Evolutionary conservation across 441 rosid species (phyloP), one percentile per base, ranked within the genome.

Genomic region (Erodium texanum): DNA sequence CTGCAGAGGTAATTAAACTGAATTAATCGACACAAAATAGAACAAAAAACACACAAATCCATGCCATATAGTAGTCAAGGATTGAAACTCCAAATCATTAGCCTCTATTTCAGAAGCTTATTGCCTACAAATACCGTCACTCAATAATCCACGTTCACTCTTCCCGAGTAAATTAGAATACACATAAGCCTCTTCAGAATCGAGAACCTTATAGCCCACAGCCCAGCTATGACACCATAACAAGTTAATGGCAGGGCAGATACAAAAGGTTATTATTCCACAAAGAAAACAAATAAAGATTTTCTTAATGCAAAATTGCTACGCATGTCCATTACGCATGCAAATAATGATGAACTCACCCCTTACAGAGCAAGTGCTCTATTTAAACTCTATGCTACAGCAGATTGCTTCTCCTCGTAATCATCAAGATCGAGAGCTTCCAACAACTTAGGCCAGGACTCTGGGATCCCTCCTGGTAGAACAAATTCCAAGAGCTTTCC

Each of bases 361-460:
- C 68, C 50, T 43, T 75, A 76, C 76, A 59, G 67, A 70, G 71
- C 14, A 76, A 9, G 41, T 71, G 59, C 63, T 65, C 77, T 71
- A n/a, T 12, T 19, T 66, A 69, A 70, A 48, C n/a, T 68, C 78
- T 75, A 84, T 3, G 88, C 88, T 56, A 72, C 86, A 9, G 82
- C 86, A 75, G 83, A 80, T 71, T 74, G 84, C 70, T 79, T 85
- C 78, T 85, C 89, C 68, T 85, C 86, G 41, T 72, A 80, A 12
- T 85, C 88, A 16, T 85, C 90, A 58, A 85, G 87, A 74, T 82
- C 82, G 43, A 87, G 79, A 67, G 85, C 88, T 80, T 87, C 85
- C 69, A 85, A 78, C 78, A 87, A 80, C 87, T 83, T 87, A 50
- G 93, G 93, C 93, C 93, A 87, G 0, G 93, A 85, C 72, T 84